Base-by-base conservation (phyloP, 202 grass and related monocot species). In the Zoysia matrella region DNA sequence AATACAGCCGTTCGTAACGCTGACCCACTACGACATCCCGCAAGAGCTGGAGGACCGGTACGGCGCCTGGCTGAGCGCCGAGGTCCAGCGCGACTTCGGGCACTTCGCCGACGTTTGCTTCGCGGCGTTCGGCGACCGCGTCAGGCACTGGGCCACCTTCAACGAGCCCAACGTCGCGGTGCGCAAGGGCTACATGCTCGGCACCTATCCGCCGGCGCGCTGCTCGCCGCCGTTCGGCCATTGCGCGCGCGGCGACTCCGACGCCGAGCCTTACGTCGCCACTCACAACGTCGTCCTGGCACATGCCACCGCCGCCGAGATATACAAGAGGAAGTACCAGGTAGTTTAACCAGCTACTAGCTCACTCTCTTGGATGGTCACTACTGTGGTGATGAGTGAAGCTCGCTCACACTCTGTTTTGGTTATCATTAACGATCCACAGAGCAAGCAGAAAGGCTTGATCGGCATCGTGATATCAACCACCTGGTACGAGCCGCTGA, bases 1-100 rank as follows among this genome's bases (percentile, higher is more conserved):
- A 40, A 90, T 94, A 61, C 77, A 94, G 55, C 92, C 92, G 8
- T 94, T 94, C 88, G 88, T 94, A 6, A 94, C 92, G 49, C 65
- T 94, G 63, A 76, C 3, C 65, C 92, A 94, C 80, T 82, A 85
- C 44, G 92, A 94, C 49, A 51, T 87, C 50, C 86, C 92, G 3
- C 92, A 89, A 72, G 86, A 89, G 64, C 77, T 94, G 2, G 89
- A 91, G 68, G 89, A 87, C 77, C 47, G 70, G 81, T 91, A 91
- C 82, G 83, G 88, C 0, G 72, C 89, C n/a, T 94, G 92, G 89
- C 83, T 94, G 41, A 79, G 39, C 80, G 4, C 80, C 11, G 79
- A 91, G 48, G 58, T 76, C 41, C 86, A 58, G 80, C 39, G 45
- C n/a, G 89, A 94, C 42, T 94, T 94, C 69, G 92, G 73, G 6